A percentile compares a stretch with the other conserved stretches of the same genome.
phyloP scores from a whole-genome alignment of 257 asterid genomes.

The Schizonepeta tenuifolia region DNA sequence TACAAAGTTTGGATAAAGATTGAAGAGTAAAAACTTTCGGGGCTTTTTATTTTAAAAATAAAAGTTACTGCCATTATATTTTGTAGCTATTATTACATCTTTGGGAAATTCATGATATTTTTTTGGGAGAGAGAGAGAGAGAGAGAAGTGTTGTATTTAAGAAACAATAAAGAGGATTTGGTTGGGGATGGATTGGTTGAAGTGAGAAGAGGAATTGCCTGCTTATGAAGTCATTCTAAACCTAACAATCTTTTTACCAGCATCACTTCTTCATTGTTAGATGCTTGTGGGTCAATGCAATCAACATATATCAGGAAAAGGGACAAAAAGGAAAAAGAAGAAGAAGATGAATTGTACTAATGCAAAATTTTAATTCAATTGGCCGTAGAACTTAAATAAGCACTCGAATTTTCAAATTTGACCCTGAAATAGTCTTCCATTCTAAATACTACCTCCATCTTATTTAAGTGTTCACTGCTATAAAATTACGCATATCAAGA shows the following conservation, averaged over 20 bases:
- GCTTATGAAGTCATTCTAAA: neutral
- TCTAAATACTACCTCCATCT: no score
- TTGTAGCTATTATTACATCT: neutral
- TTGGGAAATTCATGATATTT: neutral
- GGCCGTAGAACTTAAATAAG: no score
- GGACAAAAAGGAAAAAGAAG: no score
- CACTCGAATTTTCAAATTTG: no score
- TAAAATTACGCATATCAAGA: no score
- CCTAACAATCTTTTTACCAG: neutral
- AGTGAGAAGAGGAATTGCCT: neutral
- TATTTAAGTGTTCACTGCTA: no score
- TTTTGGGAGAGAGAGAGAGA: neutral
- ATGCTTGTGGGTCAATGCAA: neutral
- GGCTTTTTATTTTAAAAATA: no score
- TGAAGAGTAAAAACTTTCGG: neutral
- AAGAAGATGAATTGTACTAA: no score
- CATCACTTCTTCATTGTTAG: neutral
- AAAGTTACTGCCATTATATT: neutral
- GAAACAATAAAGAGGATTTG: neutral
- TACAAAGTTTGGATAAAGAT: neutral
- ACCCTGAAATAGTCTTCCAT: no score
- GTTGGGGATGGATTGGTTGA: conserved; percentile 4
- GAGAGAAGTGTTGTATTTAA: neutral
- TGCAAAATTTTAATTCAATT: no score
- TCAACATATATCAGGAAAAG: neutral